Conservation (phyloP, 192 early-diverging fungal species). For the Backusella sp. region DNA sequence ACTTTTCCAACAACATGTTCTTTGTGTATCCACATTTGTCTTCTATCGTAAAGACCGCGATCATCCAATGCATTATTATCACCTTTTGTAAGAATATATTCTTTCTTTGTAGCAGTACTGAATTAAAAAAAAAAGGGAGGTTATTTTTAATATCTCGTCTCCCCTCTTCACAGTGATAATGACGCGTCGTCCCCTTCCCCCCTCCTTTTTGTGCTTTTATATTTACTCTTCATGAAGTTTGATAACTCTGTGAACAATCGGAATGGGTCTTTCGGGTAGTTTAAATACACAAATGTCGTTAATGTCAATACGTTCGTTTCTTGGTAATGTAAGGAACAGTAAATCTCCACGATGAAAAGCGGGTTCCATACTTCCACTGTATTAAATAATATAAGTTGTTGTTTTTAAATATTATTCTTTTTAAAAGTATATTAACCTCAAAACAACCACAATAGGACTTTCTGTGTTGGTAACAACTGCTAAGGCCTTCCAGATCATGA, state of each 20-base stretch:
- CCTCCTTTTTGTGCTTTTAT: background rate
- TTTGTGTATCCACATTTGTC: conserved; percentile 89
- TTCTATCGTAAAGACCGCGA: conserved; percentile 80
- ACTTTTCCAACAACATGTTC: conserved; percentile 92
- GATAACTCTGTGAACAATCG: conserved; percentile 96
- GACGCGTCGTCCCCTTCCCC: background rate
- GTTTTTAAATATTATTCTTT: background rate
- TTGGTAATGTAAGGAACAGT: conserved; percentile 77
- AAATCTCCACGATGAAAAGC: conserved; percentile 94
- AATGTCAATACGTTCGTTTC: conserved; percentile 67
- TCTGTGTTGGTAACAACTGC: conserved; percentile 86
- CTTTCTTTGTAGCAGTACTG: conserved; percentile 64
- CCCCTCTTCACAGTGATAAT: background rate
- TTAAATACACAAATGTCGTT: conserved; percentile 98
- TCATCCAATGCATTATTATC: conserved; percentile 94
- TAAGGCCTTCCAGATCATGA: conserved; percentile 97
- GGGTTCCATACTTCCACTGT: conserved; percentile 94
- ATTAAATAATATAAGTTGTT: background rate
- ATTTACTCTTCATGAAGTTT: conserved; percentile 84
- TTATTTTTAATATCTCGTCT: background rate
- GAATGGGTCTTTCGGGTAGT: conserved; percentile 81
- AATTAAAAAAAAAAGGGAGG: background rate
- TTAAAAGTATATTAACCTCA: conserved; percentile 56
- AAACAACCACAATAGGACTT: conserved; percentile 95
- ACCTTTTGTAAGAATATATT: conserved; percentile 93